Base-by-base conservation (phyloP, 257 asterid species). In the Solanum peruvianum region DNA sequence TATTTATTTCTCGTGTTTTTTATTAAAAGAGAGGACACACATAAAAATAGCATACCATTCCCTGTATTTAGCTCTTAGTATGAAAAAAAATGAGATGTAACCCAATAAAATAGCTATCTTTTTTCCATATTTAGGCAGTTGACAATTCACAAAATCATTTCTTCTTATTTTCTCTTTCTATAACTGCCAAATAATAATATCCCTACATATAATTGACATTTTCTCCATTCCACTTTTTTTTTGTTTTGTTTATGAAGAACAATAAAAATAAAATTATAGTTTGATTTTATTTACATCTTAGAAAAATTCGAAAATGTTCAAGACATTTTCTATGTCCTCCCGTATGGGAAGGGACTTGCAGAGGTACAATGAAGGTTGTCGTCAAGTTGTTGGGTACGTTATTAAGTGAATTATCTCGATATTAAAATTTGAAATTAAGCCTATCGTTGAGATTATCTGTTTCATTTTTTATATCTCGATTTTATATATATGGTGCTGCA, bases 381-480 rank as follows among this genome's bases (percentile, higher is more conserved):
- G 93, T 62, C 93, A 90, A 90, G 93, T 91, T 85, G 93, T 91
- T 44, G 93, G 93, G 93, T 91, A 62, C 78, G 91, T 83, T 72
- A 42, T 56, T 56, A 56, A 56, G 2, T 56, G 14, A 62, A 25
- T 62, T 62, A 62, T 23, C 15, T 62, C 8, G 15, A 23, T 62
- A 62, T 62, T 62, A 62, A n/a, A 62, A 62, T 62, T 62, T 62
- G 70, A 1, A 62, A 62, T n/a, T 62, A 62, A 62, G 70, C 27
- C 31, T n/a, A 23, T 23, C 70, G 29, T 23, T 23, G 31, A 9
- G 6, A 60, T 60, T 60, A 60, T 60, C 23, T 3, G 25, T 60
- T 60, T 7, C 25, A 56, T 20, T 62, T 62, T 10, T 62, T 52
- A 52, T 4, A 10, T n/a, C 70, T 10, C 70, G 13, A 62, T 60